phyloP scores from a whole-genome alignment of 768 basidiomycete species.

The Nidularia pulvinata region DNA sequence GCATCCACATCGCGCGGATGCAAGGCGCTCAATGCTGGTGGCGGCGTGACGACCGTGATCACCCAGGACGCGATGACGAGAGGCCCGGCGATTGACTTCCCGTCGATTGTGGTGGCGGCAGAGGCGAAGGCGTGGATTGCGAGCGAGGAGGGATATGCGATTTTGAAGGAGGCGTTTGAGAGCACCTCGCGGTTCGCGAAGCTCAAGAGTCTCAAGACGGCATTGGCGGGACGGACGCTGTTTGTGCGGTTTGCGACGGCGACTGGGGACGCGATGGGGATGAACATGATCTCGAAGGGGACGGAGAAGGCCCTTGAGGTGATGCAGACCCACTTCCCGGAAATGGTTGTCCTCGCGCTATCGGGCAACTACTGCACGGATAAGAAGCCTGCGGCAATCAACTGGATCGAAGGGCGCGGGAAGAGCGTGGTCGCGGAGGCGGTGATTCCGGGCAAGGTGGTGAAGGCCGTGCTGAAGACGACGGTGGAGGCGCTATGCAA shows the following conservation, averaged over 20 bases:
- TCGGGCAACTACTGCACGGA: conserved; percentile 99
- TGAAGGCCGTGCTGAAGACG: conserved; percentile 93
- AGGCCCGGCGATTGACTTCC: conserved; percentile 98
- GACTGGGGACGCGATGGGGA: conserved; percentile 99
- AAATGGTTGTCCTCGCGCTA: conserved; percentile 88
- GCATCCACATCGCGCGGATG: conserved; percentile 97
- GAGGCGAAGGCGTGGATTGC: conserved; percentile 89
- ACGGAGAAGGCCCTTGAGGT: conserved; percentile 92
- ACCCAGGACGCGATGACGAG: conserved; percentile 97
- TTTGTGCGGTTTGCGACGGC: conserved; percentile 93
- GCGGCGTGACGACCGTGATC: conserved; percentile 93
- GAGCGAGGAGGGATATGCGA: conserved; percentile 71
- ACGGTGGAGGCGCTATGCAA: conserved; percentile 89
- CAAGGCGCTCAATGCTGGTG: conserved; percentile 96
- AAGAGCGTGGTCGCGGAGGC: conserved; percentile 99
- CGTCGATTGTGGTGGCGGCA: conserved; percentile 75
- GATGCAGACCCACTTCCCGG: conserved; percentile 79
- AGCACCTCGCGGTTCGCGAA: conserved; percentile 93
- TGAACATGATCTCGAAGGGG: conserved; percentile 99
- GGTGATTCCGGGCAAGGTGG: conserved; percentile 84
- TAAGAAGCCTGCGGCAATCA: conserved; percentile 99
- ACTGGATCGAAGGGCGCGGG: conserved; percentile 99
- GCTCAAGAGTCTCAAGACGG: conserved; percentile 83
- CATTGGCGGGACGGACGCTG: conserved; percentile 90
- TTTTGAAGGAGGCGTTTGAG: conserved; percentile 87